Evolutionary conservation across 2,329 filamentous ascomycete species (phyloP).

Genomic region (Falciphora oryzae): DNA sequence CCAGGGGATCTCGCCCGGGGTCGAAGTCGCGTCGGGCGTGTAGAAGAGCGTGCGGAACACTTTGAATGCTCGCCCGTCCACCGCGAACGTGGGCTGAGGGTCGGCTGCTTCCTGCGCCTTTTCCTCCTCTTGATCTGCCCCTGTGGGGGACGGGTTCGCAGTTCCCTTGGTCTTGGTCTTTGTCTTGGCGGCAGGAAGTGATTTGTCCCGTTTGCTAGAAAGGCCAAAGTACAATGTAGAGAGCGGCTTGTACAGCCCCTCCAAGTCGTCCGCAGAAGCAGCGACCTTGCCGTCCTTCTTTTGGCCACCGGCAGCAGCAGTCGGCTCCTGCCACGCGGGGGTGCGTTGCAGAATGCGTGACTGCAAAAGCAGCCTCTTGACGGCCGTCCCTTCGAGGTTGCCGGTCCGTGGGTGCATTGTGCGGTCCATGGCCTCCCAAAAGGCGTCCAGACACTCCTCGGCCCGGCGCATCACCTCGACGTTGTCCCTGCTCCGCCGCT

Average conservation of each 20-base stretch:
- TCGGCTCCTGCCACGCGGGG: neutral
- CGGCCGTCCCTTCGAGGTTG: neutral
- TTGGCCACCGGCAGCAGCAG: neutral
- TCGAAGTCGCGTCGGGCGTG: conserved; percentile 23
- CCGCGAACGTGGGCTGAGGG: conserved; percentile 14
- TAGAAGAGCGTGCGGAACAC: conserved; percentile 37
- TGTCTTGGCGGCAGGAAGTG: neutral
- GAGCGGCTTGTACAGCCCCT: neutral
- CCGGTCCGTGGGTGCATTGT: neutral
- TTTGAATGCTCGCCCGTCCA: conserved; percentile 27
- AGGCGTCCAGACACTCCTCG: conserved; percentile 40
- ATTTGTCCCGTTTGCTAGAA: neutral
- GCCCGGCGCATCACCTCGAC: conserved; percentile 37
- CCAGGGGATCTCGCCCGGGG: conserved; percentile 46
- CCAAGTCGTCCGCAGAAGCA: neutral
- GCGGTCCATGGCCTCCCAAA: conserved; percentile 30
- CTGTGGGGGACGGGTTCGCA: too few species aligned
- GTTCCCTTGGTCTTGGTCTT: neutral
- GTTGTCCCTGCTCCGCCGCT: conserved; percentile 39
- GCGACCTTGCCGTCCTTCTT: neutral
- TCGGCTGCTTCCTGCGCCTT: neutral
- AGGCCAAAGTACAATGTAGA: neutral
- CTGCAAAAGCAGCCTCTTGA: neutral
- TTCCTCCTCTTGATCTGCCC: neutral
- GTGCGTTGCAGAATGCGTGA: neutral